A percentile compares a stretch with the other conserved stretches of the same genome.
phyloP scores from a whole-genome alignment of 164 flowering plant species.

The Stephania yunnanensis region DNA sequence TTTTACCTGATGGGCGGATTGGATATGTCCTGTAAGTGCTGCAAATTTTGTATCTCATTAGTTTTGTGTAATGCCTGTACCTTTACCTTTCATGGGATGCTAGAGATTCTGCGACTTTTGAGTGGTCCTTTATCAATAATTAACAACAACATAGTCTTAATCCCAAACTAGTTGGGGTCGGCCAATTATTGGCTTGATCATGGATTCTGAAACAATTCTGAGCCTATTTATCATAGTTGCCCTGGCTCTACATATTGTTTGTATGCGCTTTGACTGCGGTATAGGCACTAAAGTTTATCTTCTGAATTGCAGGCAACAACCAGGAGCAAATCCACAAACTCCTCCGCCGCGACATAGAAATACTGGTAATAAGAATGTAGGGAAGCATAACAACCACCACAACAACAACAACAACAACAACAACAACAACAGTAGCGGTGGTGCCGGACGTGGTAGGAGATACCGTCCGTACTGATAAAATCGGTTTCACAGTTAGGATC shows the following conservation, averaged over 20 bases:
- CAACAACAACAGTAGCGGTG: slow-evolving; percentile 14
- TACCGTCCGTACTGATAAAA: slow-evolving; percentile 29
- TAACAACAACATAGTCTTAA: no score
- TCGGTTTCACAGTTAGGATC: neutral
- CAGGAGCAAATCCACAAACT: slow-evolving; percentile 28
- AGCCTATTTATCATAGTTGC: neutral
- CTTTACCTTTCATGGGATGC: neutral
- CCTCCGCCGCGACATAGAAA: slow-evolving; percentile 23
- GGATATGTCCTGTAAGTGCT: slow-evolving; percentile 83
- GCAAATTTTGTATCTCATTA: neutral
- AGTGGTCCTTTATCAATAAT: neutral
- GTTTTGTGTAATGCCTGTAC: neutral
- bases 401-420: neutral
- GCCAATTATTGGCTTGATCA: neutral
- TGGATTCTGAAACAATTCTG: neutral
- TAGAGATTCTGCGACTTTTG: neutral
- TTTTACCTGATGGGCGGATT: slow-evolving; percentile 80
- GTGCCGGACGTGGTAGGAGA: slow-evolving; percentile 27
- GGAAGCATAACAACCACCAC: neutral
- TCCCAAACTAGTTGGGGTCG: no score
- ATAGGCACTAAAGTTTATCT: neutral
- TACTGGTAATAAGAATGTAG: slow-evolving; percentile 1
- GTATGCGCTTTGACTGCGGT: neutral
- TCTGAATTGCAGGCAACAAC: slow-evolving; percentile 36
- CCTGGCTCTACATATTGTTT: neutral